Conservation (phyloP, 1,139 yeast species). For the Suzukiozyma palmioleophila region DNA sequence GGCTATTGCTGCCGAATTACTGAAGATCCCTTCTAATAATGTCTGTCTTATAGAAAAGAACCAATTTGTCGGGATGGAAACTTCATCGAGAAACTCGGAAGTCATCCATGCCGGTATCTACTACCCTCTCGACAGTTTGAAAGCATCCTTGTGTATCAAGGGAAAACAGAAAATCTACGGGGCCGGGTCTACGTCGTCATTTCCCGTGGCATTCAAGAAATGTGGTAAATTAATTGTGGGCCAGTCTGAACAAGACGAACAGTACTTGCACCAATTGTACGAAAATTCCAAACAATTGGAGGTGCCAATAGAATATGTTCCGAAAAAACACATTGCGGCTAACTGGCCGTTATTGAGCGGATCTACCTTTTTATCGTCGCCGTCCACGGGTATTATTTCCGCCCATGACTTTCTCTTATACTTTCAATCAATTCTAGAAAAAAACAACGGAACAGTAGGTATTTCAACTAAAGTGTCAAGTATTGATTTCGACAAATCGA, state of each 20-base stretch:
- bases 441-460: constrained; percentile 62
- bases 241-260: constrained; percentile 60
- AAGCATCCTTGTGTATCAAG: constrained; percentile 63
- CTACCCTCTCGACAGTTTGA: constrained; percentile 64
- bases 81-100: constrained; percentile 84
- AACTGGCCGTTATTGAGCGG: constrained; percentile 71
- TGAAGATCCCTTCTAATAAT: constrained; percentile 32
- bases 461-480: constrained; percentile 53
- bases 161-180: constrained; percentile 69
- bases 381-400: constrained; percentile 79
- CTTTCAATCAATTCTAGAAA: constrained; percentile 48
- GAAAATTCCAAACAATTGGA: constrained; percentile 47
- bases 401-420: constrained; percentile 72
- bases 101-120: constrained; percentile 91
- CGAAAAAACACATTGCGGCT: constrained; percentile 36
- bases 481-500: constrained; percentile 24
- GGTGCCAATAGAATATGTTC: constrained; percentile 58
- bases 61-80: constrained; percentile 63
- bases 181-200: constrained; percentile 37
- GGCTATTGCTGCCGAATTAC: constrained; percentile 72
- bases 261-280: constrained; percentile 51
- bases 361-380: constrained; percentile 17
- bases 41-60: constrained; percentile 72
- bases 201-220: constrained; percentile 47
- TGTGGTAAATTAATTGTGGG: constrained; percentile 94